A percentile compares a stretch with the other conserved stretches of the same genome.
Evolutionary conservation across 768 basidiomycete genomes (phyloP).

Genomic region (Calocera viscosa): DNA sequence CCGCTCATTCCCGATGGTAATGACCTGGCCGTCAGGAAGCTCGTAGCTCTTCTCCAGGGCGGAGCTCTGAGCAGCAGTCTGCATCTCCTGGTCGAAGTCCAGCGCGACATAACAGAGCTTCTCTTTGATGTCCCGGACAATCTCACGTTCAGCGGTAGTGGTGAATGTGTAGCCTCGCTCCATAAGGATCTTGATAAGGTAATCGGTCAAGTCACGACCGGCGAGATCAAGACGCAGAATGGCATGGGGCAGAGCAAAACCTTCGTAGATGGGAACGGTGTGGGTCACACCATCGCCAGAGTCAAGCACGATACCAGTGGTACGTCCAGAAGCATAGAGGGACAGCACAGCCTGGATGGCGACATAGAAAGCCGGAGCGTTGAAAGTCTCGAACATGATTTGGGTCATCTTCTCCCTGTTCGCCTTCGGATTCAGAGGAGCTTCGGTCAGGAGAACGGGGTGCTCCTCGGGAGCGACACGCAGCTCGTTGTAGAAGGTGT

Average conservation of each 20-base stretch:
- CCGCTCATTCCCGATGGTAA: slow-evolving; percentile 88
- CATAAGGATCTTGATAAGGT: slow-evolving; percentile 68
- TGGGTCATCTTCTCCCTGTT: slow-evolving; percentile 92
- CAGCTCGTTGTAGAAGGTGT: slow-evolving; percentile 93
- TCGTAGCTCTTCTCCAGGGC: slow-evolving; percentile 89
- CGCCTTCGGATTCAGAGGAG: slow-evolving; percentile 83
- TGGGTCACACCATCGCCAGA: slow-evolving; percentile 95
- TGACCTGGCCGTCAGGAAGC: slow-evolving; percentile 85
- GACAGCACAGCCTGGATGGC: slow-evolving; percentile 82
- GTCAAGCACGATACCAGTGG: slow-evolving; percentile 86
- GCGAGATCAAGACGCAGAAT: slow-evolving; percentile 86
- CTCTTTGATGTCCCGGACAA: slow-evolving; percentile 95
- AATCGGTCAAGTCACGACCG: slow-evolving; percentile 82
- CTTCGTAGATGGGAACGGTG: slow-evolving; percentile 95
- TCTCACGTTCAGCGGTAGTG: slow-evolving; percentile 85
- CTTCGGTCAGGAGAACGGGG: slow-evolving; percentile 83
- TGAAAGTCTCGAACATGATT: slow-evolving; percentile 72
- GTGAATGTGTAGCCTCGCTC: slow-evolving; percentile 93
- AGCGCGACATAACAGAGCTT: slow-evolving; percentile 91
- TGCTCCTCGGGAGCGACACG: slow-evolving; percentile 89
- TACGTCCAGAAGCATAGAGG: slow-evolving; percentile 86
- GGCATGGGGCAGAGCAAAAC: slow-evolving; percentile 83
- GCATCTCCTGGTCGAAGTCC: slow-evolving; percentile 87
- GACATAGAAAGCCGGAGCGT: slow-evolving; percentile 63
- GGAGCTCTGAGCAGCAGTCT: slow-evolving; percentile 79